phyloP scores from a whole-genome alignment of 2,329 filamentous ascomycete species.

The Penicillium sp. region DNA sequence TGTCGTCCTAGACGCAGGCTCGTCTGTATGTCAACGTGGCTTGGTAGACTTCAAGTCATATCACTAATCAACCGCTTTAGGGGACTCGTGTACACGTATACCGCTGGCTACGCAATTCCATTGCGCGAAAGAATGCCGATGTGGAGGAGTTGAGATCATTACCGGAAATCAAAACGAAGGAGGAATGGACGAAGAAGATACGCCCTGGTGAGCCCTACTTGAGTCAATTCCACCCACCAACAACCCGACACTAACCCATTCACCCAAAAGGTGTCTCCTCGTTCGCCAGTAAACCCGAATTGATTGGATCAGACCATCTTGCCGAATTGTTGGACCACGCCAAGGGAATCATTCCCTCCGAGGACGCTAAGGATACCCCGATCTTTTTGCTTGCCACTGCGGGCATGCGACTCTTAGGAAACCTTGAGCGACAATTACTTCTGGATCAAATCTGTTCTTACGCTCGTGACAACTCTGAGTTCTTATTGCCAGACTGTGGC shows the following conservation, averaged over 20 bases:
- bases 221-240: background rate
- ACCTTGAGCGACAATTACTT: slow-evolving; percentile 68
- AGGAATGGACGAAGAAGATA: slow-evolving; percentile 90
- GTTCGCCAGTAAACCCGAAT: slow-evolving; percentile 73
- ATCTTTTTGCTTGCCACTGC: slow-evolving; percentile 95
- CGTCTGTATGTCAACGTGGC: slow-evolving; percentile 59
- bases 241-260: slow-evolving; percentile 6
- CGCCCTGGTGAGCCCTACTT: slow-evolving; percentile 63
- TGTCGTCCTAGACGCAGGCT: slow-evolving; percentile 95
- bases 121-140: slow-evolving; percentile 62
- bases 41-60: slow-evolving; percentile 1
- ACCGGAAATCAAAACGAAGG: slow-evolving; percentile 78
- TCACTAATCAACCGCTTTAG: slow-evolving; percentile 29
- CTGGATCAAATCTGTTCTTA: slow-evolving; percentile 80
- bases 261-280: slow-evolving; percentile 69
- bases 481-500: slow-evolving; percentile 84
- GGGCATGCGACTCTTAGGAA: slow-evolving; percentile 82
- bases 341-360: slow-evolving; percentile 69
- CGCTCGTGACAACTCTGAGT: slow-evolving; percentile 71
- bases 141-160: slow-evolving; percentile 64
- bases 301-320: slow-evolving; percentile 79
- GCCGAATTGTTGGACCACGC: slow-evolving; percentile 78
- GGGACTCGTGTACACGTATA: slow-evolving; percentile 95
- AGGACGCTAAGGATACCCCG: slow-evolving; percentile 79
- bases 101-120: slow-evolving; percentile 78